Base-by-base conservation (phyloP, 139 green algal species). In the Pleodorina starrii region DNA sequence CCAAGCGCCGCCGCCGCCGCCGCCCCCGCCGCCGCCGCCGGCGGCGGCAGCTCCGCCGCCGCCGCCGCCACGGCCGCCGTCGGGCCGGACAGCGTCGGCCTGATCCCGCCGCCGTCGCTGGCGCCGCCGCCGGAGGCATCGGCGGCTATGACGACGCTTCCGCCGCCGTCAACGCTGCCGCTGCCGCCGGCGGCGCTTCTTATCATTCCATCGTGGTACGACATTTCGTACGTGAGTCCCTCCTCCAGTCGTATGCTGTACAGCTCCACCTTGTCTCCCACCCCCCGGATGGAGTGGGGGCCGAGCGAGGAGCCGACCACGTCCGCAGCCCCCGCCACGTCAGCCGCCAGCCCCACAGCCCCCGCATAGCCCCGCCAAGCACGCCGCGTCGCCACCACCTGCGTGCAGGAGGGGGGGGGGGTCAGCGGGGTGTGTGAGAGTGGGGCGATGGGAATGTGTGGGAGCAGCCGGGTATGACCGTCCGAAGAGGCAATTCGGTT, bases 211-310 rank as follows among this genome's bases (percentile, higher is more conserved):
- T 38, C 44, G 48, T 69, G 23, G 48, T 60, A 84, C n/a, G 32
- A 9, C 2, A 10, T n/a, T 0, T 25, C 48, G 32, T 42, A 35
- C 10, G 29, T 36, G 43, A 35, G n/a, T n/a, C n/a, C n/a, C 1
- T 82, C 40, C 59, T 40, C 79, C 59, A 86, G 38, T 63, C 79
- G 57, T 0, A 86, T n/a, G 57, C 79, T 86, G 38, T 36, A 86
- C 57, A 86, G 79, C 57, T 86, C 79, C 57, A 86, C 36, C 40
- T 75, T 75, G 57, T 86, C 79, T 11, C 79, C 40, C 57, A 75
- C 59, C 2, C 79, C 57, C 5, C 57, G 79, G 42, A 86, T 54
- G 23, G 14, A 44, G 79, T 75, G 79, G 5, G 14, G 17, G 7
- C 79, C 79, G 25, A 86, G 79, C 25, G 38, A 59, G 14, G 79